Conservation (phyloP, 1,284 basidiomycete species). For the Ganoderma leucocontextum region DNA sequence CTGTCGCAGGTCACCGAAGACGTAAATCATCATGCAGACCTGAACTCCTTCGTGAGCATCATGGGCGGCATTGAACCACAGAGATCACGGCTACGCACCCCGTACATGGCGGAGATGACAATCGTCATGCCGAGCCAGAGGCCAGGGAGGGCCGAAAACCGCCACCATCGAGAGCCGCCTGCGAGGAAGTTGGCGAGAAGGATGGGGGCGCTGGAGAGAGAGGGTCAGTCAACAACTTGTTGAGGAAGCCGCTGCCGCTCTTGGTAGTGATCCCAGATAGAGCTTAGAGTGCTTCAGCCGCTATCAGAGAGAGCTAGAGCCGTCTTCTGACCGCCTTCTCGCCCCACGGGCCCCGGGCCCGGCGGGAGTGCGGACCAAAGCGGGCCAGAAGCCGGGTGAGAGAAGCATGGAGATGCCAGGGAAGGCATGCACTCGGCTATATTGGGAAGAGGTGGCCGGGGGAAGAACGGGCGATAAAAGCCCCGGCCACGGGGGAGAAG, state of each 20-base stretch:
- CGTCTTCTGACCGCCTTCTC: background rate
- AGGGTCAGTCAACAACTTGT: conserved; percentile 12
- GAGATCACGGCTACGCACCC: conserved; percentile 45
- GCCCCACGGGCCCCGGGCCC: conserved; percentile 7
- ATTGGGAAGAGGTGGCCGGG: conserved; percentile 7
- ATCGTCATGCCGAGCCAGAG: conserved; percentile 75
- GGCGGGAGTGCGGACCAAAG: conserved; percentile 8
- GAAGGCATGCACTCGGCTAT: conserved; percentile 22
- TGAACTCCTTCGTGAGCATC: conserved; percentile 17
- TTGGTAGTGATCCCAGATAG: background rate
- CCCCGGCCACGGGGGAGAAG: conserved; percentile 21
- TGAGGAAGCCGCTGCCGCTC: background rate
- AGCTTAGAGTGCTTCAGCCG: background rate
- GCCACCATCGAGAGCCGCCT: conserved; percentile 58
- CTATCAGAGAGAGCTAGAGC: background rate
- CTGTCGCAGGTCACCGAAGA: conserved; percentile 84
- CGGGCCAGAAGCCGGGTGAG: conserved; percentile 19
- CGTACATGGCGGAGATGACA: conserved; percentile 69
- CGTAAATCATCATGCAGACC: conserved; percentile 71
- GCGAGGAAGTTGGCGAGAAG: conserved; percentile 57
- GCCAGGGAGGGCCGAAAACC: conserved; percentile 69
- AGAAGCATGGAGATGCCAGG: conserved; percentile 34
- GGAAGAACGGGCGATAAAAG: conserved; percentile 16
- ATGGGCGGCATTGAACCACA: background rate
- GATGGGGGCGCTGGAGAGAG: conserved; percentile 59